Base-by-base conservation (phyloP, 768 basidiomycete genomes). In the Suillus tomentosus region DNA sequence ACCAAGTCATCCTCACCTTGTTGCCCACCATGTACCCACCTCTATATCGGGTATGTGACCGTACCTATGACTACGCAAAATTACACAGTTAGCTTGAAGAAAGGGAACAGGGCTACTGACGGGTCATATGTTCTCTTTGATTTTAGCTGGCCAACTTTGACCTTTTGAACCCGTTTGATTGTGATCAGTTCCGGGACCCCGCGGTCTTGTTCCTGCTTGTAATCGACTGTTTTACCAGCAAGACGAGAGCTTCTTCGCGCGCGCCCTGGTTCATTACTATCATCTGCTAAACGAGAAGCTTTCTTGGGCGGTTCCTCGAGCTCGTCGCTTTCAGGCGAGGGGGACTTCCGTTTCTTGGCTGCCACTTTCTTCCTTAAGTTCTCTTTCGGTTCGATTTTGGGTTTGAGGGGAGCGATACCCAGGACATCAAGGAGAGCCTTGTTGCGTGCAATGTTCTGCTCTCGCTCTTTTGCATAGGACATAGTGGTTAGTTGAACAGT, bases 21-120 rank as follows among this genome's bases (percentile, higher is more conserved):
- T 84, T 62, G 85, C 83, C 93, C 94, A 97, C 88, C 91, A 92
- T 31, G 87, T 87, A 3, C 94, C 94, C 17, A 95, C 86, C 31
- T 82, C 80, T 22, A 96, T 75, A 3, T 85, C 92, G 7, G 94
- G 93, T 63, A 97, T 96, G 40, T 80, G 69, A 0, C 95, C 95
- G 74, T 87, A 95, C 2, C 78, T 82, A 77, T 94, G 95, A 13
- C 91, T 93, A 64, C 62, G 31, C 4, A 57, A 22, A 31, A 51
- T 69, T 62, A 22, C 22, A 56, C 11, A 48, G 24, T n/a, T 15
- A 24, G 24, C 75, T 70, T 10, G 76, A 72, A 47, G 68, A 73
- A 0, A 27, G 64, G 10, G 34, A 19, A 31, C 27, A 43, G 34
- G 15, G 13, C 27, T 24, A 56, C 74, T 72, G 51, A 77, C 75